Percentiles rank a stretch among this genome's conserved stretches.
Evolutionary conservation across 805 yeast genomes (phyloP).

Genomic region (Candida succiphila): DNA sequence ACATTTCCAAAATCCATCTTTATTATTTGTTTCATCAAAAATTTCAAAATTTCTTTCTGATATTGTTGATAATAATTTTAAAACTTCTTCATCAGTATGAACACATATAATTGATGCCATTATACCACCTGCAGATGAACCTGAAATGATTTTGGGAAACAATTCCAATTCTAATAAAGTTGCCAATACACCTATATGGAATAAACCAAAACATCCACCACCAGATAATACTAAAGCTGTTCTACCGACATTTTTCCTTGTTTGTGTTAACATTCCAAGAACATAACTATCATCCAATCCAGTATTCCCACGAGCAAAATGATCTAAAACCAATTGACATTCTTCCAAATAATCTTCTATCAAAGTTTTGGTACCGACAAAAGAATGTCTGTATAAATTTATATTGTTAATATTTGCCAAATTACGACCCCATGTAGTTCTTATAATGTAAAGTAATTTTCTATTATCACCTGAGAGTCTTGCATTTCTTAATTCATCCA

Average conservation of each 20-base stretch:
- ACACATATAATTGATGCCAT: constrained; percentile 84
- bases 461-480: constrained; percentile 48
- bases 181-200: constrained; percentile 86
- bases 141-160: constrained; percentile 82
- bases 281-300: constrained; percentile 58
- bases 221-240: constrained; percentile 94
- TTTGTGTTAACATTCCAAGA: constrained; percentile 72
- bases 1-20: constrained; percentile 41
- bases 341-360: constrained; percentile 80
- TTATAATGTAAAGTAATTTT: constrained; percentile 56
- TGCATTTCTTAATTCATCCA: constrained; percentile 49
- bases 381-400: constrained; percentile 65
- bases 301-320: constrained; percentile 26
- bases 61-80: constrained; percentile 47
- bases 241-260: constrained; percentile 85
- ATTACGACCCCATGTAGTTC: constrained; percentile 82
- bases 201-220: constrained; percentile 88
- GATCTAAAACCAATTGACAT: constrained; percentile 42
- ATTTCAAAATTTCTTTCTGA: constrained; percentile 46
- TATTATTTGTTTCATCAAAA: constrained; percentile 37
- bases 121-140: constrained; percentile 94
- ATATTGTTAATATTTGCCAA: constrained; percentile 82
- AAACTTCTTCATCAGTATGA: constrained; percentile 63
- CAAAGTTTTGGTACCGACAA: constrained; percentile 74
- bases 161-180: constrained; percentile 66